These are phyloP conservation scores for Amanita rubescens DNA, from an alignment of 768 basidiomycete species.

Conservation along the genomic window DNA sequence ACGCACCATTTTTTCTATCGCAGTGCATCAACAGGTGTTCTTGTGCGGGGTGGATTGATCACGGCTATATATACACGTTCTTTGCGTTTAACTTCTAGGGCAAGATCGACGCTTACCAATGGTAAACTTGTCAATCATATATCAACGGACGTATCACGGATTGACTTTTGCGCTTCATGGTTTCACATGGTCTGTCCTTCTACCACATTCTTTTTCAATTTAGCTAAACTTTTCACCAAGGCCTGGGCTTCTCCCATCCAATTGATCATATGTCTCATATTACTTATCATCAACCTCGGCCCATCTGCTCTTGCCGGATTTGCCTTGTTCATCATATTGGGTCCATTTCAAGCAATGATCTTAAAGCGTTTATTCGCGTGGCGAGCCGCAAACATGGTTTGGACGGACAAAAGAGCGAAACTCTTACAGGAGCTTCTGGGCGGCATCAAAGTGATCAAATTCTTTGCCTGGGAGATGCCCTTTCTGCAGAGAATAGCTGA, in stretches of 20 bases:
- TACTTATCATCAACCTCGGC: constrained; percentile 71
- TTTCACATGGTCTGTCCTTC: constrained; percentile 55
- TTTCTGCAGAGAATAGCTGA: constrained; percentile 68
- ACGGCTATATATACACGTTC: constrained; percentile 79
- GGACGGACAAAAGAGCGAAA: constrained; percentile 89
- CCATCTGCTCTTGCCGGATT: constrained; percentile 50
- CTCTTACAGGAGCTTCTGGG: constrained; percentile 83
- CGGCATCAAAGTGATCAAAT: constrained; percentile 90
- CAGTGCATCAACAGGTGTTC: constrained; percentile 64
- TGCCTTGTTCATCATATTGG: constrained; percentile 56
- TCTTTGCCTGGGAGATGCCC: constrained; percentile 83
- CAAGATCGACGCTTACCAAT: constrained; percentile 74
- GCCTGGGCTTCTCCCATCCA: constrained; percentile 74
- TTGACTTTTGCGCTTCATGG: constrained; percentile 80
- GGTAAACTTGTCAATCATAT: constrained; percentile 93
- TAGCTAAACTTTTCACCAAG: constrained; percentile 17
- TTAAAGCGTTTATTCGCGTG: constrained; percentile 69
- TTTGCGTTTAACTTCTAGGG: constrained; percentile 67
- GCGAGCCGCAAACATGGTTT: constrained; percentile 70
- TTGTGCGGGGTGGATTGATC: constrained; percentile 79
- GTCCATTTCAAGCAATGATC: constrained; percentile 62
- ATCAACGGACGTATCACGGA: constrained; percentile 83
- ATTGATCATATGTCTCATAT: constrained; percentile 65
- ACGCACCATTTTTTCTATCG: constrained; percentile 85
- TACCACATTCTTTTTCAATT: not conserved